phyloP scores from a whole-genome alignment of 2,329 filamentous ascomycete genomes.

The Coniella vitis region DNA sequence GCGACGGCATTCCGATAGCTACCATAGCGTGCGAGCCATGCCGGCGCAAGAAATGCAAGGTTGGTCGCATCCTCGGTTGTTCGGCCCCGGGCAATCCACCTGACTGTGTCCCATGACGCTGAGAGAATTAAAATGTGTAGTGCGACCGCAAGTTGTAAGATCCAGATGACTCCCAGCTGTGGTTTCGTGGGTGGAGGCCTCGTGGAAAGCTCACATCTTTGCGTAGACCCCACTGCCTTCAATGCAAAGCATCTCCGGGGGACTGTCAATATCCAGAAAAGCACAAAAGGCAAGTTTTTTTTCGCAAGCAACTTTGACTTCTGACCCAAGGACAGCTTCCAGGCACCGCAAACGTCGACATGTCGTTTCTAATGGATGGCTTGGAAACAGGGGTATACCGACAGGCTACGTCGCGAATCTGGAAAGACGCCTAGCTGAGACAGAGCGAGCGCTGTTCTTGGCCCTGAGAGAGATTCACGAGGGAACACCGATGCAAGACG shows the following conservation, averaged over 20 bases:
- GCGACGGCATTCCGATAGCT: conserved; percentile 5
- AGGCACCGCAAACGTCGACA: too few species aligned
- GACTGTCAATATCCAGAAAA: conserved; percentile 9
- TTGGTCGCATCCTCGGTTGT: conserved; percentile 13
- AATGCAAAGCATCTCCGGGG: conserved; percentile 4
- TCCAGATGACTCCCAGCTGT: too few species aligned
- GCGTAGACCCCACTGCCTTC: conserved; percentile 10
- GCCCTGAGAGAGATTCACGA: conserved; percentile 17
- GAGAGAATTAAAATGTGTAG: too few species aligned
- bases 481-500: conserved; percentile 21
- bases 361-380: too few species aligned
- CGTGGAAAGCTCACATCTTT: background rate
- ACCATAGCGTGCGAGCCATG: conserved; percentile 12
- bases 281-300: conserved; percentile 5
- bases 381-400: conserved; percentile 13
- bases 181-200: too few species aligned
- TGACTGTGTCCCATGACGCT: too few species aligned
- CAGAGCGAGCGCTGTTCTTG: conserved; percentile 16
- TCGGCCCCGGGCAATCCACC: too few species aligned
- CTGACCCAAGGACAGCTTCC: too few species aligned
- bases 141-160: conserved; percentile 16
- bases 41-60: conserved; percentile 15
- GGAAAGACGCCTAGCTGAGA: conserved; percentile 18
- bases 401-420: conserved; percentile 18
- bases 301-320: background rate